Evolutionary conservation across 2,329 filamentous ascomycete species (phyloP), one percentile per base, ranked within the genome.

Genomic region (Fusarium sp.): DNA sequence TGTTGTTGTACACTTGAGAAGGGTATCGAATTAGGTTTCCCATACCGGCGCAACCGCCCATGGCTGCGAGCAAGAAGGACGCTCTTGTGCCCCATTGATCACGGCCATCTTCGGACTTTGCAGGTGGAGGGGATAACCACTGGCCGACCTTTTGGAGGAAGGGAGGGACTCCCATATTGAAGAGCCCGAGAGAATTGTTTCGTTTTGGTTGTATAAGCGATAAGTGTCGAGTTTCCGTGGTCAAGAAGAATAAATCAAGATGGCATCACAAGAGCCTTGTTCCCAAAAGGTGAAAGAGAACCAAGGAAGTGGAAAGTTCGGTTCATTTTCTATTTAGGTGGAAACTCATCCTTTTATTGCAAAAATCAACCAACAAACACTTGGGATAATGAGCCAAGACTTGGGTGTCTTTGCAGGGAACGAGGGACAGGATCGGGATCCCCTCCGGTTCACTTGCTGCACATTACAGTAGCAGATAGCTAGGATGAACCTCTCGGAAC

Each of bases 1-100:
- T 82, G 74, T 89, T 89, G 78, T 88, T 89, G 82, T 87, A 89
- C 4, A 88, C 83, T 42, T 87, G 84, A 0, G 86, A 88, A 4
- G 87, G 87, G 64, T 88, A 89, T 29, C 87, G 82, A 22, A 89
- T 80, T 25, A 89, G 79, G 72, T 89, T 89, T 29, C 87, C 87
- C 79, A 88, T 86, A 50, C 87, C 87, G 2, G 85, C 86, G 69
- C 85, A 87, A 53, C 87, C 87, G 45, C 87, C 86, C 86, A 88
- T 88, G 5, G 86, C 84, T 20, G 87, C 86, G 27, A 89, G 83
- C 8, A 89, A 78, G 75, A 88, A 89, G 15, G 86, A 83, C 4
- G 85, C 80, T 40, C 86, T 80, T 2, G 85, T 87, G 2, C 85
- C 84, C 86, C 86, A 89, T 70, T 87, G 84, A 76, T 88, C 86